These are phyloP conservation scores for Globisporangium nagaii DNA, from an alignment of 352 stramenopile species.

Conservation along the genomic window DNA sequence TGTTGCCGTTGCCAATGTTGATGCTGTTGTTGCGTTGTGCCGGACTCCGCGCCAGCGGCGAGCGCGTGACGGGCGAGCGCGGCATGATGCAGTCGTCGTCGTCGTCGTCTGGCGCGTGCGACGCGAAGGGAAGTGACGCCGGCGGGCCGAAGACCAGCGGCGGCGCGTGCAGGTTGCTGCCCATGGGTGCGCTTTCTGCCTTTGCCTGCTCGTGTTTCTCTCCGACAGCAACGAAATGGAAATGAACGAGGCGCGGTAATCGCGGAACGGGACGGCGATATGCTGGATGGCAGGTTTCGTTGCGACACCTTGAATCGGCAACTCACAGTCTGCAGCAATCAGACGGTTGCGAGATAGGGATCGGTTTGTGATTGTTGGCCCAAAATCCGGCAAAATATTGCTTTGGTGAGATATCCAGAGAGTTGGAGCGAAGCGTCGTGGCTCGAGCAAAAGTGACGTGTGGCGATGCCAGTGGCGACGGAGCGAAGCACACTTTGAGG, in stretches of 20 bases:
- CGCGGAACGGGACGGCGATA: not conserved
- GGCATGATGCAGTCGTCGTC: not conserved
- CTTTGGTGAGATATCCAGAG: not conserved
- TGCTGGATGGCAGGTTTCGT: not conserved
- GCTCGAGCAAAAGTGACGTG: not conserved
- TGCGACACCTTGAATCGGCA: not conserved
- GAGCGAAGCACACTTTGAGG: too few relatives aligned
- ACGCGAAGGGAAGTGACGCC: slow-evolving; percentile 8
- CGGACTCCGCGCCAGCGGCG: not conserved
- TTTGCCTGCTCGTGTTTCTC: not conserved
- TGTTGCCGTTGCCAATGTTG: not conserved
- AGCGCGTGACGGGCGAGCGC: not conserved
- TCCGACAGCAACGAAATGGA: not conserved
- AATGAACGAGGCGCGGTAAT: not conserved
- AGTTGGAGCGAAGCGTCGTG: not conserved
- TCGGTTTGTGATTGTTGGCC: not conserved
- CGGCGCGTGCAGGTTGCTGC: not conserved
- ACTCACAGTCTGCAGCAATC: not conserved
- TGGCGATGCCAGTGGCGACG: too few relatives aligned
- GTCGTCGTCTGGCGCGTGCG: slow-evolving; percentile 1
- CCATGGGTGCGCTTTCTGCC: not conserved
- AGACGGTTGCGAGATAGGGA: not conserved
- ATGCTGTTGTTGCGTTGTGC: not conserved
- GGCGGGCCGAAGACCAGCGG: not conserved
- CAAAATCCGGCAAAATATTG: slow-evolving; percentile 3